Evolutionary conservation across 495 filamentous ascomycete species (phyloP), one percentile per base, ranked within the genome.

Genomic region (Lasiosphaeriaceae sp.): DNA sequence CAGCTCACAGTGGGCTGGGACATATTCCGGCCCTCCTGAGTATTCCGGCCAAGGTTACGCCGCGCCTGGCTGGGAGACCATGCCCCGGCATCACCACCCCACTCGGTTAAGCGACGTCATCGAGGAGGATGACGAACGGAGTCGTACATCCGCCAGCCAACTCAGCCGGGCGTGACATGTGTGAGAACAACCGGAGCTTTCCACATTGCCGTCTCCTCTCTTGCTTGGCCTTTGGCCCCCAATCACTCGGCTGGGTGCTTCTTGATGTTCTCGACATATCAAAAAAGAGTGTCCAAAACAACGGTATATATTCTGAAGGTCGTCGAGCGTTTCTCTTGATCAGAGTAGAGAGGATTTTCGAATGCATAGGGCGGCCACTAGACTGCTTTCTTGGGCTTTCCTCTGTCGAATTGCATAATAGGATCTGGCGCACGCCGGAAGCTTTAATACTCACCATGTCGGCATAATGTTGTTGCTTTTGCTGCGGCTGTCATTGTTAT

Each of bases 31-130:
- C 12, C 55, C 61, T 7, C 69, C 72, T 21, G 78, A 81, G 46
- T 83, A 83, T 60, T 67, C 69, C 14, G 80, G 80, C 21, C 70
- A 81, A 21, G 88, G 84, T 12, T 94, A 87, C 74, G 85, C 86
- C 9, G 79, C 77, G 2, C 69, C 79, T 0, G 87, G 84, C 9
- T 97, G 92, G 92, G 90, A 94, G 51, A 73, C 73, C 11, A 80
- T 91, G 52, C 83, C 88, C n/a, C 79, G 92, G 48, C 94, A 97
- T 74, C 92, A 96, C 65, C 94, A 97, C 73, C 93, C 93, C 0
- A 97, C 93, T 2, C 78, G 94, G 52, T 74, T 98, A 55, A 97
- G 94, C 67, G 94, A 98, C 76, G 92, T 98, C 11, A 79, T 94
- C 11, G 94, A 98, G 59, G 84, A 85, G 62, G 87, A 96, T 52